These are phyloP conservation scores for Pseudisothecium myosuroides DNA, from an alignment of 225 moss, liverwort and hornwort species.

Conservation along the genomic window DNA sequence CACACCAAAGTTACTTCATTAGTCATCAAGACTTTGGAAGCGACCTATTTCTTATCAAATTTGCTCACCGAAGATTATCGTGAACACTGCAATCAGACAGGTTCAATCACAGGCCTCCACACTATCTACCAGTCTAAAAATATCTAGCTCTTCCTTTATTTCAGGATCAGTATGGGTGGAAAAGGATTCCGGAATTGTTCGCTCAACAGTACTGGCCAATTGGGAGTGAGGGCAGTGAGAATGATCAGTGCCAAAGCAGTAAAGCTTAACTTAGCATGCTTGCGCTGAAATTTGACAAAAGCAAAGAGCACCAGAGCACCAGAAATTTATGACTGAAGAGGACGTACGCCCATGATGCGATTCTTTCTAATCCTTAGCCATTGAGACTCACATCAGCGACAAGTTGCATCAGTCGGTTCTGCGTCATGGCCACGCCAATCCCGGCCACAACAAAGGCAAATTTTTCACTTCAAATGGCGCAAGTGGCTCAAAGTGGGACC, in stretches of 20 bases:
- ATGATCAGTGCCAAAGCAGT: background rate
- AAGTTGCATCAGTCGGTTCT: background rate
- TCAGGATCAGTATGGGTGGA: background rate
- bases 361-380: background rate
- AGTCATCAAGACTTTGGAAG: background rate
- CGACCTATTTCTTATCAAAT: background rate
- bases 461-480: background rate
- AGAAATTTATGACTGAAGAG: background rate
- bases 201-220: background rate
- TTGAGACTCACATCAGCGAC: background rate
- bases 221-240: background rate
- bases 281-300: background rate
- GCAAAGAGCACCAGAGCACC: background rate
- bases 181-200: background rate
- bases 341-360: background rate
- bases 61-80: no score
- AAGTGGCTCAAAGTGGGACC: background rate
- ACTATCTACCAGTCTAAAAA: background rate
- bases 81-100: background rate
- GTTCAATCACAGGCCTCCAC: background rate
- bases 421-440: background rate
- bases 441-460: background rate
- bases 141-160: background rate
- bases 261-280: background rate
- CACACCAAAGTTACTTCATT: background rate